A percentile compares a stretch with the other conserved stretches of the same genome.
Evolutionary conservation across 2,329 filamentous ascomycete species (phyloP).

Genomic region (Diaporthe velutina): DNA sequence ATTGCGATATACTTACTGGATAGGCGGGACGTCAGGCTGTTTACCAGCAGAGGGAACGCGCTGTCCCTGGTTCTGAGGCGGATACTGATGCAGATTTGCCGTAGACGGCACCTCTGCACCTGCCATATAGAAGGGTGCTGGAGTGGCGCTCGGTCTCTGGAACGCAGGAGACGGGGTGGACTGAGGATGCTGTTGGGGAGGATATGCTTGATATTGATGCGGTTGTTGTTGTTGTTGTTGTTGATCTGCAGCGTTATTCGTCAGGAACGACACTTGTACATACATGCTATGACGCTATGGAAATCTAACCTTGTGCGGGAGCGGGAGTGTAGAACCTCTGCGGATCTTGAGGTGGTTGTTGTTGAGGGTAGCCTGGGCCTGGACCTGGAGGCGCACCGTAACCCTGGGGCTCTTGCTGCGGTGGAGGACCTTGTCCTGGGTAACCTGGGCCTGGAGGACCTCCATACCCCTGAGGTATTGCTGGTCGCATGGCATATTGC

Average conservation of each 20-base stretch:
- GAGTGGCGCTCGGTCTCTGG: slow-evolving; percentile 64
- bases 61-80: slow-evolving; percentile 65
- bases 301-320: slow-evolving; percentile 58
- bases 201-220: slow-evolving; percentile 56
- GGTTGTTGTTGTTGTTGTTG: slow-evolving; percentile 52
- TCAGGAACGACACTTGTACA: slow-evolving; percentile 29
- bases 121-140: slow-evolving; percentile 76
- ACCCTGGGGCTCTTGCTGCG: slow-evolving; percentile 51
- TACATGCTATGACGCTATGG: slow-evolving; percentile 28
- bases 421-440: slow-evolving; percentile 43
- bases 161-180: slow-evolving; percentile 67
- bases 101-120: slow-evolving; percentile 63
- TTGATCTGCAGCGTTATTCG: slow-evolving; percentile 33
- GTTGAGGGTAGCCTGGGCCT: slow-evolving; percentile 47
- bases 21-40: slow-evolving; percentile 52
- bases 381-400: slow-evolving; percentile 20
- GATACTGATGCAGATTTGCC: slow-evolving; percentile 59
- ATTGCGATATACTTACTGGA: slow-evolving; percentile 33
- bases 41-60: slow-evolving; percentile 61
- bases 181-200: slow-evolving; percentile 47
- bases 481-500: slow-evolving; percentile 71
- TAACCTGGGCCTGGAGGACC: slow-evolving; percentile 45
- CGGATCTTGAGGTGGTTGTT: slow-evolving; percentile 62
- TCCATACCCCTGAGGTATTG: slow-evolving; percentile 59
- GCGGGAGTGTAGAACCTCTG: slow-evolving; percentile 78